These are phyloP conservation scores for Eimeria acervulina DNA, from an alignment of 169 alveolate species.

Conservation along the genomic window DNA sequence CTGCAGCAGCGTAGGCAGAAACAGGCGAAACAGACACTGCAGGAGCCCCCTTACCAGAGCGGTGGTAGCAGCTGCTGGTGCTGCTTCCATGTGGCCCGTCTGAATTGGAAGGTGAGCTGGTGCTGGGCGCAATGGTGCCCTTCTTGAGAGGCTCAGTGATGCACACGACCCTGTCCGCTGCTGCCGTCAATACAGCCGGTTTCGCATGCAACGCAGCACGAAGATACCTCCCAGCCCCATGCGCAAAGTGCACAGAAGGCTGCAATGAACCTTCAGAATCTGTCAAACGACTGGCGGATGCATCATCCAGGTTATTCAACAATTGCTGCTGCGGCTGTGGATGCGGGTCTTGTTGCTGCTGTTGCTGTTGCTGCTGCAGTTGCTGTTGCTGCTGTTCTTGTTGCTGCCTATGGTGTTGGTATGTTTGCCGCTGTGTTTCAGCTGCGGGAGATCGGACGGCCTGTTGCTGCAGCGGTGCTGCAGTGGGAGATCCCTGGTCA, in stretches of 20 bases:
- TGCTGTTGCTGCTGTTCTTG: neutral
- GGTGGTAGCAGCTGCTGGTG: slow-evolving; percentile 35
- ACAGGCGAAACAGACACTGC: slow-evolving; percentile 29
- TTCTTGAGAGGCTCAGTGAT: slow-evolving; percentile 9
- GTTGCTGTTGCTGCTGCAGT: slow-evolving; percentile 27
- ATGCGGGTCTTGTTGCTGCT: slow-evolving; percentile 14
- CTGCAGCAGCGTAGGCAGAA: slow-evolving; percentile 13
- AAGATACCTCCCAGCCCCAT: slow-evolving; percentile 45
- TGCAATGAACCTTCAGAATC: neutral
- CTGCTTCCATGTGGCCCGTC: neutral
- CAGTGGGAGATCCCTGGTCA: neutral
- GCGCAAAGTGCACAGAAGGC: slow-evolving; percentile 18
- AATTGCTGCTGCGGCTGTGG: slow-evolving; percentile 19
- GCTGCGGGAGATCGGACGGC: neutral
- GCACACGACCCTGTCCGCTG: slow-evolving; percentile 53
- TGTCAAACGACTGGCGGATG: neutral
- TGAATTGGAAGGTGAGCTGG: neutral
- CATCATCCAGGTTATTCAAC: neutral
- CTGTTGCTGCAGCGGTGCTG: slow-evolving; percentile 29
- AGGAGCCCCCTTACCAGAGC: neutral
- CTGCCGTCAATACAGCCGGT: slow-evolving; percentile 52
- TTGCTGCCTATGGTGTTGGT: neutral
- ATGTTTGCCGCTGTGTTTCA: neutral
- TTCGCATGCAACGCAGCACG: slow-evolving; percentile 37
- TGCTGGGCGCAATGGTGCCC: neutral